Evolutionary conservation across 2,329 filamentous ascomycete species (phyloP), one percentile per base, ranked within the genome.

Genomic region (Thielaviopsis populi): DNA sequence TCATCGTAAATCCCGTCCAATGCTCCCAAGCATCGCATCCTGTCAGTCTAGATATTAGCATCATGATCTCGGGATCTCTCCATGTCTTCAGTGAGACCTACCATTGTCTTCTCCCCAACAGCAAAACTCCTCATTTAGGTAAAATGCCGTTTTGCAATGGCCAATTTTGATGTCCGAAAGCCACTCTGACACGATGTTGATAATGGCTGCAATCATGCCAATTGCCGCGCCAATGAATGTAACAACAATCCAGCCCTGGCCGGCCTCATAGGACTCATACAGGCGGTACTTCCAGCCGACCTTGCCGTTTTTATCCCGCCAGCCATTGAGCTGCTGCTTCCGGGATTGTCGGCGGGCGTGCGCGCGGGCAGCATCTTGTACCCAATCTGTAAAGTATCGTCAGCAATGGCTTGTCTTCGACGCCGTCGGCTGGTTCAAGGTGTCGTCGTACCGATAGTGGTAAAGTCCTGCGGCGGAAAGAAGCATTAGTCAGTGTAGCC

Each of bases 161-260:
- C 94, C 94, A 71, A 92, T 79, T 77, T 97, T 99, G 72, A 96
- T 86, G 75, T 99, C 94, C 42, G 89, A 88, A 67, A 99, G 78
- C 92, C 94, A 99, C 75, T 99, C 94, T 10, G 92, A 97, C 53
- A 95, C 83, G 68, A 99, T 97, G 72, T 95, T 97, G 66, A 99
- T 77, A 66, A 96, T 85, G 0, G 90, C 94, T 17, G 94, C 92
- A 72, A 96, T 97, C 67, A 97, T 72, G 1, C 94, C 94, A 72
- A 99, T 97, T 24, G 88, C 88, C n/a, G 85, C 84, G 40, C 94
- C 89, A 64, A 99, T 92, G 67, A 99, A 79, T 24, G 89, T 97
- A 64, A 99, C 88, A 59, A 99, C 94, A 65, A 99, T 91, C 94
- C 94, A 99, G 24, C 90, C 92, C 75, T 99, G 94, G 1, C 90